Conservation (phyloP, 2,329 filamentous ascomycete genomes). For the Fusarium illudens region DNA sequence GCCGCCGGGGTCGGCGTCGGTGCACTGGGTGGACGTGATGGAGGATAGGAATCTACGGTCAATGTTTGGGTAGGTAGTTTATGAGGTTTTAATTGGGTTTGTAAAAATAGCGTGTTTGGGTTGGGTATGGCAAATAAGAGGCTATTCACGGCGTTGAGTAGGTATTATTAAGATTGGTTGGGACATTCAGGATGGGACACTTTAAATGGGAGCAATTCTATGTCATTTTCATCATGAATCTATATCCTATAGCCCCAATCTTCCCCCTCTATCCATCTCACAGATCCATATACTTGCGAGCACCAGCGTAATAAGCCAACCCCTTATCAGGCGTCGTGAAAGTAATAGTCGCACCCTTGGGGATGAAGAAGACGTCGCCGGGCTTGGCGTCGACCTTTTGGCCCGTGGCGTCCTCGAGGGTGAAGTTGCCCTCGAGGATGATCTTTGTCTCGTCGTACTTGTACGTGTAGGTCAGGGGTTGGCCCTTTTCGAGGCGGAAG, state of each 20-base stretch:
- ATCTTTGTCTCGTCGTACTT: slow-evolving; percentile 80
- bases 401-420: slow-evolving; percentile 70
- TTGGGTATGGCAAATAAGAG: neutral
- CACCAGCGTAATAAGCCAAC: slow-evolving; percentile 65
- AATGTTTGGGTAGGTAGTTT: slow-evolving; percentile 46
- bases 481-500: slow-evolving; percentile 73
- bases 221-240: slow-evolving; percentile 19
- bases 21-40: slow-evolving; percentile 57
- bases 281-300: slow-evolving; percentile 48
- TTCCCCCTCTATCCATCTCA: slow-evolving; percentile 10
- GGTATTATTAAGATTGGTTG: neutral
- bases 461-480: slow-evolving; percentile 73
- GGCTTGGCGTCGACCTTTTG: slow-evolving; percentile 64
- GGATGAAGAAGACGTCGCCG: slow-evolving; percentile 75
- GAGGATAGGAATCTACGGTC: slow-evolving; percentile 45
- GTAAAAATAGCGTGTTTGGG: neutral
- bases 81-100: neutral
- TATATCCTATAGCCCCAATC: slow-evolving; percentile 7
- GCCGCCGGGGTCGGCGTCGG: slow-evolving; percentile 41
- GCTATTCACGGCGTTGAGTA: neutral
- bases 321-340: slow-evolving; percentile 70
- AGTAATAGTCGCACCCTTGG: slow-evolving; percentile 71
- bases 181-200: neutral
- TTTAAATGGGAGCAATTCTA: slow-evolving; percentile 13
- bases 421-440: slow-evolving; percentile 72